Base-by-base conservation (phyloP, 108 stramenopile species). In the Licmophora abbreviata region DNA sequence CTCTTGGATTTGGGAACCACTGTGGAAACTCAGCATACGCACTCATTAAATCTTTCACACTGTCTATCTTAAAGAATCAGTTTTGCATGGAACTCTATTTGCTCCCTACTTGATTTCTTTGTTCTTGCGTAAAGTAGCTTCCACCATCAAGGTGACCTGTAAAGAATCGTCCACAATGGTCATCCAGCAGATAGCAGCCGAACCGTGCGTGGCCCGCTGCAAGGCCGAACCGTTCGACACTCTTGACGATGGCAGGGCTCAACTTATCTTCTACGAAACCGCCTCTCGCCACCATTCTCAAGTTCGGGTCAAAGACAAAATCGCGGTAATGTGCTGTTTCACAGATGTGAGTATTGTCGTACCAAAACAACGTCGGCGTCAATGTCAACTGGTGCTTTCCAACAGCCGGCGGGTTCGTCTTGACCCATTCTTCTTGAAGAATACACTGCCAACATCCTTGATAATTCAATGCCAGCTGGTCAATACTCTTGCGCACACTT, bases 241-340 rank as follows among this genome's bases (percentile, higher is more conserved):
- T 74, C 31, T 68, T 76, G 32, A 57, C 58, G 22, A 87, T 67
- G 8, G 76, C 61, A 2, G 90, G 90, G 43, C 66, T 68, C 14
- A 88, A 50, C 43, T 83, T 88, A 56, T 85, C 83, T 61, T 92
- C 90, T 12, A 92, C 90, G 59, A 92, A 87, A 12, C 90, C 90
- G 14, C 91, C 90, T 23, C 66, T 46, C 0, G 71, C 77, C 9
- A 92, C 91, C 77, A 88, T 83, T 55, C 71, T 81, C 54, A 68
- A 79, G 8, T 51, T 31, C 3, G 79, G 80, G 54, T 91, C 55
- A 41, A 83, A 92, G 5, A 92, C 63, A 40, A 81, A 92, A 56
- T 92, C 84, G 4, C 82, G 73, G 52, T 92, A 92, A 56, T 88
- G 86, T 3, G 56, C 37, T 4, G 84, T 88, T 44, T 77, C 64